phyloP scores from a whole-genome alignment of 2,329 filamentous ascomycete species.

The Alternaria consortialis region DNA sequence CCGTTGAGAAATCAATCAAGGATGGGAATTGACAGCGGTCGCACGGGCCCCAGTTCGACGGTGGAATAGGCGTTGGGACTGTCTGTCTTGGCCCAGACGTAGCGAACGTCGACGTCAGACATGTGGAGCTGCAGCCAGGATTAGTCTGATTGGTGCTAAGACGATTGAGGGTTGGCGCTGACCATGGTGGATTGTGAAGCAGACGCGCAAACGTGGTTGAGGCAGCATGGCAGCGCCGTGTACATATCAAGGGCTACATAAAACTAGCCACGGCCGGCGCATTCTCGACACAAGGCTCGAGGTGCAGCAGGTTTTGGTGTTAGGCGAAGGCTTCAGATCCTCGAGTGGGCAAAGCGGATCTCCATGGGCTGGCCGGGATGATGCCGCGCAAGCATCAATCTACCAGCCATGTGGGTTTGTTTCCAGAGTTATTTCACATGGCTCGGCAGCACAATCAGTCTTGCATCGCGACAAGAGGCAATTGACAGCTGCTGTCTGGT shows the following conservation, averaged over 20 bases:
- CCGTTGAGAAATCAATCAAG: slow-evolving; percentile 30
- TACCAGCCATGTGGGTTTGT: not conserved
- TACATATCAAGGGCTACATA: not conserved
- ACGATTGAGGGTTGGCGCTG: slow-evolving; percentile 18
- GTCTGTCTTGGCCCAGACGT: slow-evolving; percentile 25
- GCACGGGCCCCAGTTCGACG: slow-evolving; percentile 30
- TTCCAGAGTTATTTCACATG: not conserved
- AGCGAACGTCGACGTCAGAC: slow-evolving; percentile 38
- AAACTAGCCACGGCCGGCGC: slow-evolving; percentile 1
- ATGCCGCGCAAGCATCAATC: slow-evolving; percentile 18
- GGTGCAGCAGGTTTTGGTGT: slow-evolving; percentile 10
- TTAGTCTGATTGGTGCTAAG: slow-evolving; percentile 8
- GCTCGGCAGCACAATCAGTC: not conserved
- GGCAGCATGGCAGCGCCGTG: slow-evolving; percentile 6
- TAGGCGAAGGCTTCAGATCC: slow-evolving; percentile 12
- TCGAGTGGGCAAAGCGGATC: slow-evolving; percentile 16
- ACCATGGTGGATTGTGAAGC: slow-evolving; percentile 4
- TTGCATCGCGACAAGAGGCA: not conserved
- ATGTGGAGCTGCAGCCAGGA: slow-evolving; percentile 27
- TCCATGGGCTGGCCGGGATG: slow-evolving; percentile 20
- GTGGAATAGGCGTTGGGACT: slow-evolving; percentile 23
- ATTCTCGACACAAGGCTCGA: not conserved
- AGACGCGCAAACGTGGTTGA: not conserved
- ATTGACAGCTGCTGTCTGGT: not conserved
- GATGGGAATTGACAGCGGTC: slow-evolving; percentile 30